Base-by-base conservation (phyloP, 225 moss, liverwort and hornwort genomes). In the Sphagnum contortum region DNA sequence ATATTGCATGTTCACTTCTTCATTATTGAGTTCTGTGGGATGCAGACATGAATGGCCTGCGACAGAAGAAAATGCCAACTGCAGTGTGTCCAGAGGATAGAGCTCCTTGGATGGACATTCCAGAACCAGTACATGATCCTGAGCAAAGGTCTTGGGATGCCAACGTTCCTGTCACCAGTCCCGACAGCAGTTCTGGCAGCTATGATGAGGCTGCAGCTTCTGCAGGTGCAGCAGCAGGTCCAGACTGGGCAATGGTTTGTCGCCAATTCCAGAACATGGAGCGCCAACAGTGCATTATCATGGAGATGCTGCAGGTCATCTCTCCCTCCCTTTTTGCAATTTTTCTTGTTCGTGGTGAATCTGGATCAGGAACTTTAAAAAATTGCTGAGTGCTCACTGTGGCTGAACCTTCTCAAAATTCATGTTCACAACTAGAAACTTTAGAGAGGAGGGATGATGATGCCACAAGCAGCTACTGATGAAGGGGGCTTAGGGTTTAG, bases 291-390 rank as follows among this genome's bases (percentile, higher is more conserved):
- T 75, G 77, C 62, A 77, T 77, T 9, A 48, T 77, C 47, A 75
- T 83, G 83, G 80, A 80, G 12, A 83, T 77, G 70, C 57, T 83
- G 50, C 75, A 83, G 74, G 77, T 80, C 2, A 29, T 29, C 29
- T 29, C 29, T 29, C 29, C 29, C 29, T 29, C 29, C 68, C 47
- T 44, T 71, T 48, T 60, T 48, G 65, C 45, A 29, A 29, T 29
- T 29, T 29, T 29, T 29, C 29, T 29, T 29, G 0, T 29, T 29
- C 29, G 0, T 29, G 29, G 29, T 29, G 29, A 29, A 29, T 29
- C 29, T 29, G 29, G 1, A 29, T 29, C 29, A 29, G 29, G 1
- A 29, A 1, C 29, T 29, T 1, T 0, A 29, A 29, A 29, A 29
- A 29, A 29, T 29, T 29, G 29, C 29, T 29, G 29, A 29, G 29